Conservation (phyloP, 371 early-diverging fungal species). For the Mucor indicus region DNA sequence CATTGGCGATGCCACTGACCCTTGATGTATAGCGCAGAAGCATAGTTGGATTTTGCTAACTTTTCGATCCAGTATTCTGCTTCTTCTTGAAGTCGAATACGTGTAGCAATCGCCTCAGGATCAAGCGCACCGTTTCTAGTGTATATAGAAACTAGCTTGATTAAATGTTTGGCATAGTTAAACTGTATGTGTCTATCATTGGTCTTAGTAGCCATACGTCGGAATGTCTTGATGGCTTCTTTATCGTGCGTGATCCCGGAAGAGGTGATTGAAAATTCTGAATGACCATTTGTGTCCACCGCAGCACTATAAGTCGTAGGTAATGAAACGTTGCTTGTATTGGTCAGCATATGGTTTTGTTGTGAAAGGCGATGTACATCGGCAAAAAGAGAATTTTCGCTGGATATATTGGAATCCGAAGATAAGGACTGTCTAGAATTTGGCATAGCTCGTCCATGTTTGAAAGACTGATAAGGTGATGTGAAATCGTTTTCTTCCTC, state of each 20-base stretch:
- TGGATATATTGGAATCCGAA: too few relatives aligned
- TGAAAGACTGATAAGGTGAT: too few relatives aligned
- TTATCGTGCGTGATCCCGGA: slow-evolving; percentile 50
- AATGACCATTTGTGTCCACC: too few relatives aligned
- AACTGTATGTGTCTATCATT: slow-evolving; percentile 64
- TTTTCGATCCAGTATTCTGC: slow-evolving; percentile 69
- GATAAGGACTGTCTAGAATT: too few relatives aligned
- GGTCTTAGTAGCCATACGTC: slow-evolving; percentile 69
- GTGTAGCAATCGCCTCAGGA: background rate
- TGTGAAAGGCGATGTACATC: background rate
- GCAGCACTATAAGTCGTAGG: too few relatives aligned
- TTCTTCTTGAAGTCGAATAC: slow-evolving; percentile 37
- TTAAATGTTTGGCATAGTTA: slow-evolving; percentile 65
- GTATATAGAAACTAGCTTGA: slow-evolving; percentile 35
- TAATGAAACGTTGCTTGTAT: too few relatives aligned
- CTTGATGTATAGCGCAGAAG: slow-evolving; percentile 65
- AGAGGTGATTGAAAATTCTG: slow-evolving; percentile 35
- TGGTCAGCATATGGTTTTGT: background rate
- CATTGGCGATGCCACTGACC: slow-evolving; percentile 66
- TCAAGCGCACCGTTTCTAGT: background rate
- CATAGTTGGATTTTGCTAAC: slow-evolving; percentile 61
- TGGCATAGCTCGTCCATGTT: too few relatives aligned
- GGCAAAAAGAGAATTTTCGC: background rate
- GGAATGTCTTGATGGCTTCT: slow-evolving; percentile 54
- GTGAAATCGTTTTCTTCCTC: too few relatives aligned